A percentile compares a stretch with the other conserved stretches of the same genome.
Conservation (phyloP, 768 basidiomycete genomes). For the Daedalea quercina region DNA sequence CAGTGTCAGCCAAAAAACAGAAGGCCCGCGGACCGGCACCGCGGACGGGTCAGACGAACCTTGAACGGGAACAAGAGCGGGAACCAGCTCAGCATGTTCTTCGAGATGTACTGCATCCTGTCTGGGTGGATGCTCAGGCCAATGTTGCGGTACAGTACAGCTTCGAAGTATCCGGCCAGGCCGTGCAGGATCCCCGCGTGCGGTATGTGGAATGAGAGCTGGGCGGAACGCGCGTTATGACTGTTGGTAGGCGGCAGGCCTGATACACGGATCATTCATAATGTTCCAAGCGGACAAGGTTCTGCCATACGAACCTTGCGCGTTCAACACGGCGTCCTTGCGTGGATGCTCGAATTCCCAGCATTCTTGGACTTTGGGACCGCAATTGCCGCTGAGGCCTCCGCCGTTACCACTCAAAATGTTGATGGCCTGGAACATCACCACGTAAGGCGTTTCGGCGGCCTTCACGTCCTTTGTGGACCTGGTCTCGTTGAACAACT, state of each 20-base stretch:
- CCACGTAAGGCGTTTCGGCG: slow-evolving; percentile 94
- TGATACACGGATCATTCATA: slow-evolving; percentile 23
- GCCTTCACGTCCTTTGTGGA: slow-evolving; percentile 60
- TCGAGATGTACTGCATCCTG: slow-evolving; percentile 77
- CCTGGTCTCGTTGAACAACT: slow-evolving; percentile 80
- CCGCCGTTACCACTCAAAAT: slow-evolving; percentile 75
- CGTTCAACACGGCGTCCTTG: slow-evolving; percentile 68
- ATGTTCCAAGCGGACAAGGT: not conserved
- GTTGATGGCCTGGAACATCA: slow-evolving; percentile 95
- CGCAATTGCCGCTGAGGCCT: slow-evolving; percentile 59
- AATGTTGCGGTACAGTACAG: slow-evolving; percentile 83
- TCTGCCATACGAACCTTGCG: slow-evolving; percentile 42
- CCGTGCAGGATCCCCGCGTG: slow-evolving; percentile 93
- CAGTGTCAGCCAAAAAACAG: not conserved
- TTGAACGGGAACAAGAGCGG: slow-evolving; percentile 94
- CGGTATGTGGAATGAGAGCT: slow-evolving; percentile 85
- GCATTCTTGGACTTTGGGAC: slow-evolving; percentile 84
- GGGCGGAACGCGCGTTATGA: slow-evolving; percentile 88
- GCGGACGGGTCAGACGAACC: slow-evolving; percentile 37
- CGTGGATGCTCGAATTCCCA: slow-evolving; percentile 98
- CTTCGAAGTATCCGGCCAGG: slow-evolving; percentile 95
- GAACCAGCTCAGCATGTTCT: slow-evolving; percentile 99
- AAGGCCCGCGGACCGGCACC: not conserved
- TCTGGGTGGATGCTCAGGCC: slow-evolving; percentile 93
- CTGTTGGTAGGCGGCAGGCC: slow-evolving; percentile 92